phyloP scores from a whole-genome alignment of 331 rosid species.

The Rhamnella rubrinervis region DNA sequence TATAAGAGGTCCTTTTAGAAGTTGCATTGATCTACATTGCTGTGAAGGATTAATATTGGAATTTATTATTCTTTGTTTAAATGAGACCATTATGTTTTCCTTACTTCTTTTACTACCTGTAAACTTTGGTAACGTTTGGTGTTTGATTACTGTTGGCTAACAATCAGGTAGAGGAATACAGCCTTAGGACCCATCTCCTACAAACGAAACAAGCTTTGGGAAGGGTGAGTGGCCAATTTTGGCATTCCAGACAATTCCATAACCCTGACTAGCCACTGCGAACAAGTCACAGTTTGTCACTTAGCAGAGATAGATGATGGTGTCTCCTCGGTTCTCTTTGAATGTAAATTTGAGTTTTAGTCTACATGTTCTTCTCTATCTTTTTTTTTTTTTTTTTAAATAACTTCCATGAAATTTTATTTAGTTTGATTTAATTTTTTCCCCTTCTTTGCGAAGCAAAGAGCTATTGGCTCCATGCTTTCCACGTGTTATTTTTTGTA shows the following conservation, averaged over 20 bases:
- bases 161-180: slow-evolving; percentile 81
- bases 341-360: slow-evolving; percentile 55
- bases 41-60: no score
- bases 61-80: no score
- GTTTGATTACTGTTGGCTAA: slow-evolving; percentile 20
- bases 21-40: no score
- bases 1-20: no score
- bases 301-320: slow-evolving; percentile 32
- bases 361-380: neutral
- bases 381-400: neutral
- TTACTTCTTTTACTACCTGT: neutral
- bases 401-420: slow-evolving; percentile 30
- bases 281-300: slow-evolving; percentile 27
- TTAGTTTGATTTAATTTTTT: slow-evolving; percentile 17
- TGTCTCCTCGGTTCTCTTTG: slow-evolving; percentile 36
- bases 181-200: slow-evolving; percentile 76
- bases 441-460: slow-evolving; percentile 19
- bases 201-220: slow-evolving; percentile 65
- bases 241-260: slow-evolving; percentile 31
- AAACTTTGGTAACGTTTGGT: slow-evolving; percentile 12
- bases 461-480: slow-evolving; percentile 36
- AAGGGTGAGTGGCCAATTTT: slow-evolving; percentile 37
- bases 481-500: slow-evolving; percentile 48
- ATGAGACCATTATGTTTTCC: no score
- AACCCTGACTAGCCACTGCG: slow-evolving; percentile 50